Evolutionary conservation across 306 rosid species (phyloP), one percentile per base, ranked within the genome.

Genomic region (Herpetospermum pedunculosum): DNA sequence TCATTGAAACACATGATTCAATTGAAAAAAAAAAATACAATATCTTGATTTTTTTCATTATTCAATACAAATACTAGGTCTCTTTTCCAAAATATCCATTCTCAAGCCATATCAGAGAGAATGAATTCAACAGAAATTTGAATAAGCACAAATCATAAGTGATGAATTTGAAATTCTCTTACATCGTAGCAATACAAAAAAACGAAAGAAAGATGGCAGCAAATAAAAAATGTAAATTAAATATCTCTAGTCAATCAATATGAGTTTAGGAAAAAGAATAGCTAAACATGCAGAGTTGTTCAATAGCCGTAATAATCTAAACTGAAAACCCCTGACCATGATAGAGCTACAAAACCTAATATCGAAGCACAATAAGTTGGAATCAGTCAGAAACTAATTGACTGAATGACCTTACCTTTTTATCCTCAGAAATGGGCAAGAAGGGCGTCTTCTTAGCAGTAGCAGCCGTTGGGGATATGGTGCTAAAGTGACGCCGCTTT

Each of bases 401-500:
- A 10, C 53, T 19, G 6, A 76, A 28, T 23, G 54, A 38, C n/a
- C 72, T 25, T 11, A 94, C 99, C 99, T 85, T 94, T 70, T 91
- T 94, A 84, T 94, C 92, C 77, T 87, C 96, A 3, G 92, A 89
- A 44, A 91, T 69, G 53, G 97, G 95, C 76, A 84, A 78, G 78
- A 82, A 78, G 30, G 96, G 91, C 71, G 88, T 85, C 77, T 87
- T 91, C 87, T 89, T 91, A 3, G 84, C 77, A 47, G 84, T 18
- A 53, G 97, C 87, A 67, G 96, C 89, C 57, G 91, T 88, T 7
- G 96, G 95, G 2, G 99, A 87, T 60, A 91, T 54, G 82, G 99
- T 85, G 83, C 84, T 91, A 69, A 91, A 85, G 85, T 90, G 97
- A 79, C 96, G 96, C 80, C 97, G 96, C 81, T 94, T 94, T 77